phyloP scores from a whole-genome alignment of 1,284 basidiomycete genomes.

The Trichosporon faecale region DNA sequence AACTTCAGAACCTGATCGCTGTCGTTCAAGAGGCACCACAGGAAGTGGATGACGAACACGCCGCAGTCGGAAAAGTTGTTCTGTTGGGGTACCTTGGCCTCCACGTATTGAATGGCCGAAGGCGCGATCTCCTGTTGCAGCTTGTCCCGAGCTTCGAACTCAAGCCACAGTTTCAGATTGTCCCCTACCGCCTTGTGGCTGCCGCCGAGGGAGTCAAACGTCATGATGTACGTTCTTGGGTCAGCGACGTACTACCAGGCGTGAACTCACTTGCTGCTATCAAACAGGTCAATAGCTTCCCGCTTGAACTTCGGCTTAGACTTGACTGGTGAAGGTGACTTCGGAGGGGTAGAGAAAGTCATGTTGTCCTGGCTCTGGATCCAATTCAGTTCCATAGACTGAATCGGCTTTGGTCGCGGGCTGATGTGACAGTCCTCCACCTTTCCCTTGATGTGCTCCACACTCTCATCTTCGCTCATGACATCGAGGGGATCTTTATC shows the following conservation, averaged over 20 bases:
- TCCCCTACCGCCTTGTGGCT: slow-evolving; percentile 64
- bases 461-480: slow-evolving; percentile 22
- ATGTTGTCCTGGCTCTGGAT: slow-evolving; percentile 4
- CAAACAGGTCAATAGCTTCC: slow-evolving; percentile 23
- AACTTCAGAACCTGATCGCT: slow-evolving; percentile 38
- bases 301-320: slow-evolving; percentile 6
- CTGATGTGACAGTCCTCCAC: not conserved
- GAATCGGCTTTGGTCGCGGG: slow-evolving; percentile 13
- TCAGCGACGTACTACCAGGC: not conserved
- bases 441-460: not conserved
- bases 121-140: slow-evolving; percentile 53
- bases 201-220: slow-evolving; percentile 78
- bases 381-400: not conserved
- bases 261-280: slow-evolving; percentile 28
- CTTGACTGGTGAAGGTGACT: not conserved
- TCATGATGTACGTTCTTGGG: slow-evolving; percentile 72
- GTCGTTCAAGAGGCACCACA: slow-evolving; percentile 41
- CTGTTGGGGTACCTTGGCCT: slow-evolving; percentile 52
- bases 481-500: slow-evolving; percentile 25
- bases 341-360: not conserved
- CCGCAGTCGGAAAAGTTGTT: slow-evolving; percentile 58
- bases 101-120: slow-evolving; percentile 39
- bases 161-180: slow-evolving; percentile 67
- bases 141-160: slow-evolving; percentile 77
- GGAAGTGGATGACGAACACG: slow-evolving; percentile 53